Evolutionary conservation across 108 stramenopile genomes (phyloP).

Genomic region (Nitzschia sp.): DNA sequence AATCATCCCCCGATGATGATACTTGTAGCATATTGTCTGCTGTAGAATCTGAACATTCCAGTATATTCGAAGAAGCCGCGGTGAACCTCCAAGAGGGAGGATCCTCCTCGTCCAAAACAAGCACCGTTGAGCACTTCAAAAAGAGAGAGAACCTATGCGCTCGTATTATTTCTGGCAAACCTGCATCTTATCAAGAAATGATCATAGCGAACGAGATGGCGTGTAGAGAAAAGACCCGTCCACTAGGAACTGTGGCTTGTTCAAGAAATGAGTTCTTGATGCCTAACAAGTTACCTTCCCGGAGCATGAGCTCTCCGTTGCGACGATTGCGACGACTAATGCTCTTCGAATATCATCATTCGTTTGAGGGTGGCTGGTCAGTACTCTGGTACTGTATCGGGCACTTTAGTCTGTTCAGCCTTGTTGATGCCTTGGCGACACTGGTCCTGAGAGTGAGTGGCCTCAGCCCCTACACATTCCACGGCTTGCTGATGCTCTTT

Average conservation of each 20-base stretch:
- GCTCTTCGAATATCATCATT: not conserved
- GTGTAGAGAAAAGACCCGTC: not conserved
- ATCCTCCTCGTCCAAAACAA: too few relatives aligned
- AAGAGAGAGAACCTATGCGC: not conserved
- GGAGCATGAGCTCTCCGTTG: not conserved
- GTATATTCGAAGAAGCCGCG: too few relatives aligned
- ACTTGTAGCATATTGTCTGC: too few relatives aligned
- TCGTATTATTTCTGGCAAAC: not conserved
- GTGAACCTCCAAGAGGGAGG: too few relatives aligned
- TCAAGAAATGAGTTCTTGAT: not conserved
- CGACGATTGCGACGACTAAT: not conserved
- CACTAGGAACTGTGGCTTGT: not conserved
- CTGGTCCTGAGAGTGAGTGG: not conserved
- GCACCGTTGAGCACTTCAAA: not conserved
- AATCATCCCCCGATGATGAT: too few relatives aligned
- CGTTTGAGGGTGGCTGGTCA: not conserved
- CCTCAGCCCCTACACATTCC: not conserved
- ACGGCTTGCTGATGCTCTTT: not conserved
- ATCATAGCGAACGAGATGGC: not conserved
- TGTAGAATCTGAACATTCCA: too few relatives aligned
- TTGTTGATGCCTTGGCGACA: not conserved
- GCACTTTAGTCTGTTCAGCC: not conserved
- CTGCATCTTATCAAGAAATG: not conserved
- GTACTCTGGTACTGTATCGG: not conserved
- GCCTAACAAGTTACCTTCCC: not conserved